These are phyloP conservation scores for Pezicula radicicola DNA, from an alignment of 2,329 filamentous ascomycete genomes.

Conservation along the genomic window DNA sequence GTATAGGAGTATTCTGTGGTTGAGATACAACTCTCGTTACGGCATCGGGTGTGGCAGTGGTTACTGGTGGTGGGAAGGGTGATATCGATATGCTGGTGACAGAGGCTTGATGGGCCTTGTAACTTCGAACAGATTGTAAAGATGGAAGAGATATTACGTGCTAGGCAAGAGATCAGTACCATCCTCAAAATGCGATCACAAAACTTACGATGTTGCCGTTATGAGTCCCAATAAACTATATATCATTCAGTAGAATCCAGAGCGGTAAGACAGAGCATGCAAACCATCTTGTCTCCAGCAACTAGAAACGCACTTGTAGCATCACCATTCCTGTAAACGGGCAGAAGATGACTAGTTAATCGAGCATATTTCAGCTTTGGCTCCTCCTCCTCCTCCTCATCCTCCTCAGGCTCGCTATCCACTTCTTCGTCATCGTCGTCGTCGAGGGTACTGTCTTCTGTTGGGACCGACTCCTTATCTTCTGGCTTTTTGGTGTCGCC, in stretches of 20 bases:
- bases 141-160: slow-evolving; percentile 82
- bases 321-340: slow-evolving; percentile 91
- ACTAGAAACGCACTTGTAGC: slow-evolving; percentile 89
- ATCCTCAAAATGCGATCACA: slow-evolving; percentile 12
- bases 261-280: slow-evolving; percentile 15
- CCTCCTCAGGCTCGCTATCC: slow-evolving; percentile 52
- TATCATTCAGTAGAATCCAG: slow-evolving; percentile 28
- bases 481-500: slow-evolving; percentile 20
- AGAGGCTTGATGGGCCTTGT: slow-evolving; percentile 90
- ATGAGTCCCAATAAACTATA: slow-evolving; percentile 85
- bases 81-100: slow-evolving; percentile 89
- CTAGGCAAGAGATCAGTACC: slow-evolving; percentile 43
- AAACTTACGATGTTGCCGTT: slow-evolving; percentile 87
- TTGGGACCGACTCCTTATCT: slow-evolving; percentile 15
- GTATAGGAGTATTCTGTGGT: slow-evolving; percentile 19
- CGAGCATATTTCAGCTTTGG: slow-evolving; percentile 91
- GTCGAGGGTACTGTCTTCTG: slow-evolving; percentile 12
- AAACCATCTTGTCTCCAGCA: slow-evolving; percentile 94
- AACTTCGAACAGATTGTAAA: slow-evolving; percentile 78
- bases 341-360: slow-evolving; percentile 73
- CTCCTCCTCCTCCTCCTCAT: slow-evolving; percentile 85
- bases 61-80: slow-evolving; percentile 68
- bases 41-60: slow-evolving; percentile 31
- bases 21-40: slow-evolving; percentile 30
- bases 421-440: slow-evolving; percentile 37